These are phyloP conservation scores for Nakazawaea ambrosiae DNA, from an alignment of 805 yeast genomes.

Conservation along the genomic window DNA sequence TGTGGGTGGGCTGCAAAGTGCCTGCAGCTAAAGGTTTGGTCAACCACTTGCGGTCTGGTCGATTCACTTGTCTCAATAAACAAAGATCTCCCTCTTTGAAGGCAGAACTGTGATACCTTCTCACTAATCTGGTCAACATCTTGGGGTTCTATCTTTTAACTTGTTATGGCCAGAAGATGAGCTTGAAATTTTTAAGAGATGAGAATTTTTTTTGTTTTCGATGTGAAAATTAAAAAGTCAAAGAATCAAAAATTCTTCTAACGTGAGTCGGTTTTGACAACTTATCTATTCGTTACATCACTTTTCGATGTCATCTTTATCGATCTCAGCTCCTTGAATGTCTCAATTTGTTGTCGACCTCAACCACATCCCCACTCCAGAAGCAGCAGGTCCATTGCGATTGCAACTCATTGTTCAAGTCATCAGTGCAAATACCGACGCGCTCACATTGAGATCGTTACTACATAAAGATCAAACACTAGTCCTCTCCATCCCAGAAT, in stretches of 20 bases:
- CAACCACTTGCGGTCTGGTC: conserved; percentile 22
- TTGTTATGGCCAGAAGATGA: neutral
- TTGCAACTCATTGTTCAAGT: conserved; percentile 6
- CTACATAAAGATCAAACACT: neutral
- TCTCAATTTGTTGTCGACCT: conserved; percentile 4
- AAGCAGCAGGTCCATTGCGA: neutral
- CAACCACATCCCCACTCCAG: neutral
- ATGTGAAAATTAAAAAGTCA: too few species aligned
- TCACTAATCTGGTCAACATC: conserved; percentile 3
- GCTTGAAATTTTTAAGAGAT: neutral
- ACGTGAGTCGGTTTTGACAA: too few species aligned
- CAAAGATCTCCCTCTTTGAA: conserved; percentile 26
- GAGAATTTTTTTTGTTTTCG: neutral
- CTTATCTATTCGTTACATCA: too few species aligned
- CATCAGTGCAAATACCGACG: neutral
- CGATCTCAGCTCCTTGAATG: conserved; percentile 1
- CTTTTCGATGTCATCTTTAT: too few species aligned
- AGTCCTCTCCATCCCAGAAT: neutral
- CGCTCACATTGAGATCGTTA: neutral
- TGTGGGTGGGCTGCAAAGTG: conserved; percentile 15
- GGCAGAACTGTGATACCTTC: conserved; percentile 14
- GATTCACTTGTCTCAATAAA: conserved; percentile 20
- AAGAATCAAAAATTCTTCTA: too few species aligned
- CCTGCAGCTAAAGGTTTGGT: conserved; percentile 23
- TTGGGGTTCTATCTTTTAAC: too few species aligned